Conservation (phyloP, 192 early-diverging fungal species). For the Haplosporangium gracile region DNA sequence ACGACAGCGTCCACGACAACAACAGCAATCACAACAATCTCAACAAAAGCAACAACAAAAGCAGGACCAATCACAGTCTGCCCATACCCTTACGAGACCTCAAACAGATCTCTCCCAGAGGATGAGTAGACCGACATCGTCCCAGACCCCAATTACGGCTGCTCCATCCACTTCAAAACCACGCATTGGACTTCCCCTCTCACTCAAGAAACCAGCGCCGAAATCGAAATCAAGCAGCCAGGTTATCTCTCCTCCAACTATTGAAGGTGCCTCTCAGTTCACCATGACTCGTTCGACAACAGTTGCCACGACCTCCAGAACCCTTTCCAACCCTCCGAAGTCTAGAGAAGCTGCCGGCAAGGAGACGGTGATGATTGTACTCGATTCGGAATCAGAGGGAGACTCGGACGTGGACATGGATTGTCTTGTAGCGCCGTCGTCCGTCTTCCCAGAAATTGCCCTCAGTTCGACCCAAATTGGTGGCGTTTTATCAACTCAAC, state of each 20-base stretch:
- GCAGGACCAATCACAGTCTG: neutral
- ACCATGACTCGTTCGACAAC: neutral
- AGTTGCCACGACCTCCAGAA: neutral
- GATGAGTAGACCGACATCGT: neutral
- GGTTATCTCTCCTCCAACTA: neutral
- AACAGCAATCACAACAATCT: neutral
- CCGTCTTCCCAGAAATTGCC: neutral
- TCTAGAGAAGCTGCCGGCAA: neutral
- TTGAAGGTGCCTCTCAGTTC: neutral
- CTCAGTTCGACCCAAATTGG: constrained; percentile 1
- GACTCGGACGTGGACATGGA: neutral
- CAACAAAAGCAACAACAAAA: neutral
- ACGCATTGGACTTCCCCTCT: neutral
- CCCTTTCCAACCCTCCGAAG: neutral
- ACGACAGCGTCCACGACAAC: neutral
- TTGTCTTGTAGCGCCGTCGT: neutral
- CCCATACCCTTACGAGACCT: neutral
- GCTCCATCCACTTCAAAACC: neutral
- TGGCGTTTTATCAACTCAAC: constrained; percentile 12
- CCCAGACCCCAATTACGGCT: neutral
- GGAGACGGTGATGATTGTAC: constrained; percentile 13
- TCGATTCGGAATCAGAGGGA: constrained; percentile 30
- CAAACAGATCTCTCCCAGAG: neutral
- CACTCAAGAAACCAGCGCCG: constrained; percentile 1
- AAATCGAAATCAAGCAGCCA: neutral